Base-by-base conservation (phyloP, 2,329 filamentous ascomycete species). In the Arachnomyces sp. region DNA sequence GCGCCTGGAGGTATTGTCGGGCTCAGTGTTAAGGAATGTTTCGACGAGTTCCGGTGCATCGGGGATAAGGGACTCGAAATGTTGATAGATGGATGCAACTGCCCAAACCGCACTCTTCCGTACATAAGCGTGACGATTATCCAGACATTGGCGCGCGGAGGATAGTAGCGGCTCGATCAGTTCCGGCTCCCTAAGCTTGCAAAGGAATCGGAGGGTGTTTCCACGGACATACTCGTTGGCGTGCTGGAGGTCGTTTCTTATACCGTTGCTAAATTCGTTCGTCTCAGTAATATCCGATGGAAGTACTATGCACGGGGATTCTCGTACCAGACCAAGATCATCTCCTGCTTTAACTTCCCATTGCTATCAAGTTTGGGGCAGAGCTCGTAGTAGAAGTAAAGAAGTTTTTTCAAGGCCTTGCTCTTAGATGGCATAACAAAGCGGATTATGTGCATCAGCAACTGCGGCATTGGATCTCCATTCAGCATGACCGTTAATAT, bases 351-450 rank as follows among this genome's bases (percentile, higher is more conserved):
- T 50, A 98, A 73, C 75, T 96, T 98, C 58, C 92, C 92, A 60
- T 74, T 82, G 39, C 82, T 74, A 66, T 98, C 92, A 43, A 88
- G 81, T 72, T 98, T 98, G 31, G 90, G 92, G 65, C 92, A 96
- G 62, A 96, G 92, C 69, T 98, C 92, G 63, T 96, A 95, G 73
- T 98, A 98, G 66, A 98, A 92, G 70, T 98, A 98, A 41, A 98
- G 78, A 46, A 98, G 77, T 73, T 98, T 98, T 78, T 98, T 98
- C 56, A 98, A 73, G 31, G 84, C 73, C 72, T 98, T 98, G 67
- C 85, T 87, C 72, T 93, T 95, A 48, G 88, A 95, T 11, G 92
- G 92, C 92, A 98, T 98, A 55, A 98, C 89, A 63, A 98, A 98
- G 63, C 92, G 87, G 65, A 98, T 98, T 60, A 98, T 98, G 71